Evolutionary conservation across 2,329 filamentous ascomycete genomes (phyloP).

Genomic region (Rhinocladiella similis): DNA sequence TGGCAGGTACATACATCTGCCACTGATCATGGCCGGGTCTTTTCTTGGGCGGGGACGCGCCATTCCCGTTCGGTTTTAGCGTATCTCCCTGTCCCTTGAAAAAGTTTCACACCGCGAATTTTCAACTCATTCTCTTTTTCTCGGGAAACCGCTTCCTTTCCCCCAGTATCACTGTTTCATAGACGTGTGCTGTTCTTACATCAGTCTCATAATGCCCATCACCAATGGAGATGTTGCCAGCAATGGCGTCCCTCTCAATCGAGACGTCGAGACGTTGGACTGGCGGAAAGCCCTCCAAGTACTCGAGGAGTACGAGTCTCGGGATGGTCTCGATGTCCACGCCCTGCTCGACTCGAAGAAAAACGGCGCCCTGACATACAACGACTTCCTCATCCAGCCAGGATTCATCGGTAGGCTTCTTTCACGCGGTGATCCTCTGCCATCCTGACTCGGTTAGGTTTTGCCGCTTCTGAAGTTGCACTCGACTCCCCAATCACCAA

Average conservation of each 20-base stretch:
- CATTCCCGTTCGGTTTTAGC: not conserved
- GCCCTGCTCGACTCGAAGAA: conserved; percentile 87
- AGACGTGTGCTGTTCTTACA: conserved; percentile 29
- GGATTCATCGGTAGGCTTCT: conserved; percentile 78
- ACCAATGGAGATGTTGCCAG: conserved; percentile 63
- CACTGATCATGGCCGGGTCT: too few relatives aligned
- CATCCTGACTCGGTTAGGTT: conserved; percentile 55
- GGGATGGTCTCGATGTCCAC: conserved; percentile 84
- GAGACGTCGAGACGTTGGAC: conserved; percentile 65
- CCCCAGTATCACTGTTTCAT: conserved; percentile 4
- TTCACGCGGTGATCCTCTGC: not conserved
- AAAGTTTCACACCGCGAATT: conserved; percentile 14
- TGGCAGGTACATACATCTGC: too few relatives aligned
- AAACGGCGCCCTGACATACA: conserved; percentile 94
- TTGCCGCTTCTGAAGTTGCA: conserved; percentile 82
- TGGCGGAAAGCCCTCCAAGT: conserved; percentile 74
- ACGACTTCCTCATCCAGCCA: conserved; percentile 94
- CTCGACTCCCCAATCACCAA: conserved; percentile 94
- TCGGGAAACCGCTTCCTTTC: conserved; percentile 24
- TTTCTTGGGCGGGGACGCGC: too few relatives aligned
- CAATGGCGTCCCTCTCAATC: conserved; percentile 48
- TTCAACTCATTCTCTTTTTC: conserved; percentile 24
- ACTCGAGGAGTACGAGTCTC: conserved; percentile 75
- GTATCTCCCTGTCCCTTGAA: conserved; percentile 41
- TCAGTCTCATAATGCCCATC: conserved; percentile 63